Conservation (phyloP, 257 asterid species). For the Parsonsia alboflavescens region DNA sequence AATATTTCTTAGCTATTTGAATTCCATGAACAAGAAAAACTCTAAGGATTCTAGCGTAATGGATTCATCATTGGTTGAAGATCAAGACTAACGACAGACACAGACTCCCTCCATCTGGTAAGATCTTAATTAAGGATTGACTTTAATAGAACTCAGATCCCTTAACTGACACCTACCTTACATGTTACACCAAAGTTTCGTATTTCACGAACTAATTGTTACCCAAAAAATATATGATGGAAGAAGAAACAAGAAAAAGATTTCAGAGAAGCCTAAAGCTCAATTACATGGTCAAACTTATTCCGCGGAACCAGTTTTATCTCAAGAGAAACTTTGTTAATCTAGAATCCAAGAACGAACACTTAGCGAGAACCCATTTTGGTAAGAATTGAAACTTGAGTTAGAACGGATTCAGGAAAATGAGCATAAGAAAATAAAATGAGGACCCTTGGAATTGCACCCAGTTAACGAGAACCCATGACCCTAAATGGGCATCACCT, state of each 20-base stretch:
- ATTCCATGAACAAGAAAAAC: slow-evolving; percentile 8
- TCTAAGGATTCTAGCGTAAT: slow-evolving; percentile 9
- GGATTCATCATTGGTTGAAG: slow-evolving; percentile 18
- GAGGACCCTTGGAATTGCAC: background rate
- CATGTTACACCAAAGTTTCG: background rate
- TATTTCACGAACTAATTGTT: background rate
- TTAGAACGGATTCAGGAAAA: slow-evolving; percentile 16
- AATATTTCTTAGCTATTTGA: slow-evolving; percentile 10
- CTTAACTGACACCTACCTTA: slow-evolving; percentile 14
- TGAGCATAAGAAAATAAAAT: slow-evolving; percentile 11
- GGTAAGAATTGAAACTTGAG: background rate
- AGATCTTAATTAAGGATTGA: slow-evolving; percentile 20
- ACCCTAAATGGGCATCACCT: slow-evolving; percentile 16
- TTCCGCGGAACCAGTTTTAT: background rate
- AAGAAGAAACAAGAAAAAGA: slow-evolving; percentile 1
- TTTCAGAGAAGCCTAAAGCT: background rate
- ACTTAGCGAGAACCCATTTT: slow-evolving; percentile 22
- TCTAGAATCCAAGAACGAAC: background rate
- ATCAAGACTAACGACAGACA: slow-evolving; percentile 20
- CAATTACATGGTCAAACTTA: slow-evolving; percentile 28
- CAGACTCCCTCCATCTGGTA: slow-evolving; percentile 15
- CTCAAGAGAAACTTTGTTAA: background rate
- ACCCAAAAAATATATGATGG: slow-evolving; percentile 2
- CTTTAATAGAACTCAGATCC: slow-evolving; percentile 22
- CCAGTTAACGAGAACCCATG: slow-evolving; percentile 22